Evolutionary conservation across 2,329 filamentous ascomycete species (phyloP), one percentile per base, ranked within the genome.

Genomic region (Nemania sp.): DNA sequence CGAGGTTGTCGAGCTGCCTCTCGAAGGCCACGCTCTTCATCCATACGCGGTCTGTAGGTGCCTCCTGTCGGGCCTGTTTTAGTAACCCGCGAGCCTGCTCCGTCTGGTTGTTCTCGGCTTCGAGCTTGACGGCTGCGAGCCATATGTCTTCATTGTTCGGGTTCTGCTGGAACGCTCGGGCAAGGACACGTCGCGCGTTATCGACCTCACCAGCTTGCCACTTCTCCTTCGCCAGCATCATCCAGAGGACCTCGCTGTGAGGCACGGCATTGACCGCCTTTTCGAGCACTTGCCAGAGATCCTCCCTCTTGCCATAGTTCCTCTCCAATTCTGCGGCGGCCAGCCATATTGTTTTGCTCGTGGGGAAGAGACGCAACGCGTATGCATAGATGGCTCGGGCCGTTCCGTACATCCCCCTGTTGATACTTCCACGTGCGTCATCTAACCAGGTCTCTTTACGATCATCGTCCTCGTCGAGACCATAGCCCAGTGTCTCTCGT

Each of bases 131-230:
- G 47, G 95, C 95, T 15, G 93, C 91, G 49, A 97, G 87, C 90
- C 95, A 99, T 67, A 99, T 97, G 74, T 98, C 92, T 76, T 99
- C 95, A 77, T 97, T 97, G 75, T 96, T 93, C 1, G 92, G 92
- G 69, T 98, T 96, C 73, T 97, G 91, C 68, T 94, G 89, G 81
- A 99, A 99, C 5, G 94, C 95, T 65, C 89, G 87, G 29, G 88
- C 94, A 15, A 99, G 85, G 1, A 98, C 92, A 63, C 87, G 83
- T 57, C 95, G 86, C 12, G 95, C 93, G 64, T 91, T 91, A 72
- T 97, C 89, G 46, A 96, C 87, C 69, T 96, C 89, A 51, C 92
- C 92, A 2, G 90, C 86, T 71, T 95, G 87, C 91, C 92, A 95
- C 73, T 93, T 96, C 78, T 98, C 95, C 76, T 94, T 91, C 37